A percentile compares a stretch with the other conserved stretches of the same genome.
These are phyloP conservation scores for Thielaviopsis euricoi DNA, from an alignment of 2,329 filamentous ascomycete genomes.

Conservation along the genomic window DNA sequence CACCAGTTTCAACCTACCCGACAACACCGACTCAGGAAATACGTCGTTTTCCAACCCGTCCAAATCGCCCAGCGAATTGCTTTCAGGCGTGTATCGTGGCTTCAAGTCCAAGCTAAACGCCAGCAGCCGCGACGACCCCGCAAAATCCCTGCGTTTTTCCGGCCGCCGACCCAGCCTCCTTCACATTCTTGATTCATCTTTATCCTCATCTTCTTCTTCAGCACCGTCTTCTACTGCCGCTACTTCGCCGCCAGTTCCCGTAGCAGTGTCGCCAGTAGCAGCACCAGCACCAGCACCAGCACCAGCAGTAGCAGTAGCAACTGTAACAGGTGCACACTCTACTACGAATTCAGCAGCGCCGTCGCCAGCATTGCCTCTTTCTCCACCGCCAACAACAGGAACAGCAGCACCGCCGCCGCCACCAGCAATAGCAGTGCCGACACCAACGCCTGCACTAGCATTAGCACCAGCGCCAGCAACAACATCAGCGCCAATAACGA, in stretches of 20 bases:
- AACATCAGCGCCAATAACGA: too few species aligned
- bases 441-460: too few species aligned
- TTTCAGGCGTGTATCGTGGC: slow-evolving; percentile 35
- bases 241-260: background rate
- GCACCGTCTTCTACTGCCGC: background rate
- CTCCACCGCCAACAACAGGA: background rate
- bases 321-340: too few species aligned
- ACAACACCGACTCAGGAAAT: background rate
- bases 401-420: background rate
- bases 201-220: slow-evolving; percentile 14
- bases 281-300: slow-evolving; percentile 19
- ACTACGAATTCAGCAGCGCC: background rate
- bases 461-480: too few species aligned
- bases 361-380: slow-evolving; percentile 10
- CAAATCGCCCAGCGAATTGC: slow-evolving; percentile 29
- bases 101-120: slow-evolving; percentile 22
- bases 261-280: slow-evolving; percentile 26
- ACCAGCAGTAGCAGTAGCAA: background rate
- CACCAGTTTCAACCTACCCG: background rate
- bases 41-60: slow-evolving; percentile 11
- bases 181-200: slow-evolving; percentile 12
- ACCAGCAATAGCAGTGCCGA: slow-evolving; percentile 15
- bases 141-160: slow-evolving; percentile 16
- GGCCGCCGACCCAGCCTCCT: slow-evolving; percentile 9
- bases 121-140: slow-evolving; percentile 25